phyloP scores from a whole-genome alignment of 768 basidiomycete species.

The Tephrocybe rancida region DNA sequence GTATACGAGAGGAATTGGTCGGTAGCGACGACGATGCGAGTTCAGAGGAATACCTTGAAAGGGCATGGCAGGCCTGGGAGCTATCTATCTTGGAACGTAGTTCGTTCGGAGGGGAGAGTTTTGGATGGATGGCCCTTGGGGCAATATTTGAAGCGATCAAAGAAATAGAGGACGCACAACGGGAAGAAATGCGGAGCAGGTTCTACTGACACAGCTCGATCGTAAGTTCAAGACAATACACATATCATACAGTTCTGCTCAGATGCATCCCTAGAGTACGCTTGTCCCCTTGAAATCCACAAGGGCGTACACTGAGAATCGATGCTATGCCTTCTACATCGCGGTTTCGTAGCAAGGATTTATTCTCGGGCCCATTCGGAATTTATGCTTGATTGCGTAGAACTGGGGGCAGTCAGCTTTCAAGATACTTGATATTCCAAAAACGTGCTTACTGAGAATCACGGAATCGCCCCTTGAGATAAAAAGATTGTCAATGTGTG shows the following conservation, averaged over 20 bases:
- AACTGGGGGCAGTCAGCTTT: constrained; percentile 50
- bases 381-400: constrained; percentile 71
- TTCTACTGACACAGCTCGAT: constrained; percentile 16
- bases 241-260: constrained; percentile 1
- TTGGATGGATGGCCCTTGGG: constrained; percentile 62
- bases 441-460: constrained; percentile 77
- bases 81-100: constrained; percentile 37
- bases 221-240: neutral
- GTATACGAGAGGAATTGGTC: constrained; percentile 49
- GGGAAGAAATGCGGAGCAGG: constrained; percentile 14
- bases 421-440: constrained; percentile 14
- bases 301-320: neutral
- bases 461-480: constrained; percentile 88
- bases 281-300: neutral
- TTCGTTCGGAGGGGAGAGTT: constrained; percentile 60
- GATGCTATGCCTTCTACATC: neutral
- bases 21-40: constrained; percentile 45
- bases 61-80: constrained; percentile 60
- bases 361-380: neutral
- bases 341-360: neutral
- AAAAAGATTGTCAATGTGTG: constrained; percentile 7
- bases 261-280: neutral
- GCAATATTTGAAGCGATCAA: constrained; percentile 56
- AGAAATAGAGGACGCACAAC: constrained; percentile 19
- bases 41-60: constrained; percentile 40